These are phyloP conservation scores for Tremellales sp. DNA, from an alignment of 1,284 basidiomycete species.

Conservation along the genomic window DNA sequence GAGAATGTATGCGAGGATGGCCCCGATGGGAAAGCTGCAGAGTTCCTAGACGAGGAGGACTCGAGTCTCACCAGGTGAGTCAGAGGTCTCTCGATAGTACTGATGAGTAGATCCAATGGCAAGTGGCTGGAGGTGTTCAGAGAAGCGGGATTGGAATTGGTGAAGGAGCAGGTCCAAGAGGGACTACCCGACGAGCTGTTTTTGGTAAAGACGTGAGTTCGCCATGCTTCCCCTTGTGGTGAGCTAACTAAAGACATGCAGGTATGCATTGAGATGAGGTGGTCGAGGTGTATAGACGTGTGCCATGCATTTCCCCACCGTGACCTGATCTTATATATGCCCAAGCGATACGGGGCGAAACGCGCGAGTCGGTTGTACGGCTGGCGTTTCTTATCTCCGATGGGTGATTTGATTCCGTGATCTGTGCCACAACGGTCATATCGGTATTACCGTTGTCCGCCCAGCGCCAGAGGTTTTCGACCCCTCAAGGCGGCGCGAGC, in stretches of 20 bases:
- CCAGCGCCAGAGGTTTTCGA: too few species aligned
- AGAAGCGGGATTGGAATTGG: conserved; percentile 62
- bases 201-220: conserved; percentile 73
- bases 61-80: conserved; percentile 76
- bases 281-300: too few species aligned
- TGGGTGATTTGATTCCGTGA: too few species aligned
- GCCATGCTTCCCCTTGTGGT: not conserved
- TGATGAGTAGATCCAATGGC: conserved; percentile 63
- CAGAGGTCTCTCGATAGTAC: not conserved
- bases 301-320: too few species aligned
- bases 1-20: conserved; percentile 78
- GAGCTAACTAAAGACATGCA: not conserved
- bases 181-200: conserved; percentile 78
- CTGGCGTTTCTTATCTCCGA: too few species aligned
- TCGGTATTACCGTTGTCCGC: too few species aligned
- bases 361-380: too few species aligned
- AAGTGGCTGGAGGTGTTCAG: conserved; percentile 74
- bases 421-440: too few species aligned
- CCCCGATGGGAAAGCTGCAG: conserved; percentile 48
- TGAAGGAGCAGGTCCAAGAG: conserved; percentile 61
- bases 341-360: too few species aligned
- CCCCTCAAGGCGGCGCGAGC: too few species aligned
- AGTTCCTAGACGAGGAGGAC: conserved; percentile 78
- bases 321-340: too few species aligned
- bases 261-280: not conserved